Conservation (phyloP, 352 stramenopile genomes). For the Saprolegnia parasitica region DNA sequence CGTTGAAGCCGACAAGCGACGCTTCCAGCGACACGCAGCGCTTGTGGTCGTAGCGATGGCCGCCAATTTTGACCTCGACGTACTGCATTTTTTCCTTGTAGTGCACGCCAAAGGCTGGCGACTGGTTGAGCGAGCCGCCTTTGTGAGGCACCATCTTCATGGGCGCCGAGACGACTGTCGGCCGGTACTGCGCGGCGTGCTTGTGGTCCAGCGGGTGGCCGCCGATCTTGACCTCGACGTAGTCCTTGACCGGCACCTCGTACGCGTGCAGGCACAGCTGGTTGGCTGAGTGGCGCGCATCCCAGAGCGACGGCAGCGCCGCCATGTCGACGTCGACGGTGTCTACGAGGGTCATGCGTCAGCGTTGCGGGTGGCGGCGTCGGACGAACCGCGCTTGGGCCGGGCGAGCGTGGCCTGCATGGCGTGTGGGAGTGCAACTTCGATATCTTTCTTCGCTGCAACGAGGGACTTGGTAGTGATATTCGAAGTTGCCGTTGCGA, state of each 20-base stretch:
- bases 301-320: conserved; percentile 8
- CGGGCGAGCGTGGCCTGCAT: conserved; percentile 5
- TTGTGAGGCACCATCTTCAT: conserved; percentile 36
- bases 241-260: conserved; percentile 34
- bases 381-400: background rate
- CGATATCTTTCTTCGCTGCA: background rate
- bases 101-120: conserved; percentile 15
- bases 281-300: background rate
- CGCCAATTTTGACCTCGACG: conserved; percentile 60
- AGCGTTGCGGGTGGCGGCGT: background rate
- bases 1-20: conserved; percentile 24
- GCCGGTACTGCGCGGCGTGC: conserved; percentile 22
- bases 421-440: background rate
- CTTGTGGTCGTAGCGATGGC: conserved; percentile 57
- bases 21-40: conserved; percentile 23
- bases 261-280: conserved; percentile 60
- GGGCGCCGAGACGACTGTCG: conserved; percentile 32
- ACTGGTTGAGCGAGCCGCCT: conserved; percentile 1
- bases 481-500: background rate
- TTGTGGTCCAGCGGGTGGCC: conserved; percentile 60
- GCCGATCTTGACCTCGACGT: conserved; percentile 73
- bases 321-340: background rate
- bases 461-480: background rate
- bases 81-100: conserved; percentile 28
- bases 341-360: background rate